Percentiles rank a stretch among this genome's conserved stretches.
These are phyloP conservation scores for Brassica napus DNA, from an alignment of 345 rosid species.

Conservation along the genomic window DNA sequence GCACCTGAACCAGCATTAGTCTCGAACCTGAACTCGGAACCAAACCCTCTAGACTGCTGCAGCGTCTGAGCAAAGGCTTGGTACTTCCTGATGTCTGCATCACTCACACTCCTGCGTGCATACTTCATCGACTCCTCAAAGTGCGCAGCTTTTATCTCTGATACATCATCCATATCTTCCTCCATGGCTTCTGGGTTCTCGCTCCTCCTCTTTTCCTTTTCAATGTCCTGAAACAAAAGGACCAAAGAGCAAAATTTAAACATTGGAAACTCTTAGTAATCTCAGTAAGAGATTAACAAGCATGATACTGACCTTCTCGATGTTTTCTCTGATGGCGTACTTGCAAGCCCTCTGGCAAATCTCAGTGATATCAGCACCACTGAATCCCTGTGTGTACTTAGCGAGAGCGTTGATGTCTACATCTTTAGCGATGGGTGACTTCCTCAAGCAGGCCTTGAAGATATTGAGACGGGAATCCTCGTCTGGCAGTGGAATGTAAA, in stretches of 20 bases:
- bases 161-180: constrained; percentile 84
- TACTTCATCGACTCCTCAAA: constrained; percentile 97
- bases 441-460: constrained; percentile 85
- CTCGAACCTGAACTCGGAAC: constrained; percentile 79
- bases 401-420: constrained; percentile 89
- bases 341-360: constrained; percentile 95
- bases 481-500: constrained; percentile 94
- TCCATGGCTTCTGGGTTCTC: constrained; percentile 98
- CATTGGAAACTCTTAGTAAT: not conserved
- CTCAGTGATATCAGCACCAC: constrained; percentile 98
- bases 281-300: not conserved
- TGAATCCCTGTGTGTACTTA: constrained; percentile 96
- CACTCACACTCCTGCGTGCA: constrained; percentile 93
- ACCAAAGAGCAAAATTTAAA: not conserved
- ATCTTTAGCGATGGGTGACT: constrained; percentile 85
- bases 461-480: constrained; percentile 90
- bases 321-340: constrained; percentile 93
- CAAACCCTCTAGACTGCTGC: constrained; percentile 96
- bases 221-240: constrained; percentile 66
- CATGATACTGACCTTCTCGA: constrained; percentile 55
- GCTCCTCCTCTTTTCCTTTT: constrained; percentile 82
- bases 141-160: constrained; percentile 90
- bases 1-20: constrained; percentile 53
- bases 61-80: constrained; percentile 96
- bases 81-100: constrained; percentile 91